Base-by-base conservation (phyloP, 1,284 basidiomycete genomes). In the Ceratobasidium sp. region DNA sequence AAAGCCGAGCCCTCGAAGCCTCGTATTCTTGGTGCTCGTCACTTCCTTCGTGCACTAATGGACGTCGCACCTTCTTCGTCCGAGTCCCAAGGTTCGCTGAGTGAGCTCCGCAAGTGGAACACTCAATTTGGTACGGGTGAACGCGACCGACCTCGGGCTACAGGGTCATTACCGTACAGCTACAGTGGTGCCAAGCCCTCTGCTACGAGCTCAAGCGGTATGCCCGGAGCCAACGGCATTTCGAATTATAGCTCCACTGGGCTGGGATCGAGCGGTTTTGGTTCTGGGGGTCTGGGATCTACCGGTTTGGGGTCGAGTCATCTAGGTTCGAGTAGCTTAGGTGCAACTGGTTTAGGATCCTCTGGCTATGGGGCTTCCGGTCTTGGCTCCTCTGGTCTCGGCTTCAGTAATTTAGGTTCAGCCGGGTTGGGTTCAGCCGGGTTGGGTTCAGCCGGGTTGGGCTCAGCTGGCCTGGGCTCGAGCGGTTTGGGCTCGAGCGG, bases 31-130 rank as follows among this genome's bases (percentile, higher is more conserved):
- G 84, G 86, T 66, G 84, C 87, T 73, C 90, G 88, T 79, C 94
- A 97, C 83, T 97, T 97, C 83, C 87, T 87, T 51, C 92, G 93
- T 81, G 95, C 95, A 0, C 87, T 97, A 67, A 91, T 89, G 81
- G 95, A 97, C 84, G 96, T 97, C 81, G 92, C 93, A 1, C 94
- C 95, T 10, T 95, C 94, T 0, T 93, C 92, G 1, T 95, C 94
- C 5, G 96, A 97, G 84, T 88, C 91, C 12, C 85, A 94, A 9
- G 94, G 95, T 56, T 94, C 90, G 66, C 89, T 97, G 60, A 87
- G 93, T 1, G 95, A 95, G 80, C 86, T 97, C 80, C 90, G 94
- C 66, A 95, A 93, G 85, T 97, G 95, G 95, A 96, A 97, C 80
- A 93, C 96, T 60, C 93, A 96, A 84, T 97, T 96, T 84, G 96